Evolutionary conservation across 148 eudicot species (phyloP), one percentile per base, ranked within the genome.

Genomic region (Camellia granthamiana): DNA sequence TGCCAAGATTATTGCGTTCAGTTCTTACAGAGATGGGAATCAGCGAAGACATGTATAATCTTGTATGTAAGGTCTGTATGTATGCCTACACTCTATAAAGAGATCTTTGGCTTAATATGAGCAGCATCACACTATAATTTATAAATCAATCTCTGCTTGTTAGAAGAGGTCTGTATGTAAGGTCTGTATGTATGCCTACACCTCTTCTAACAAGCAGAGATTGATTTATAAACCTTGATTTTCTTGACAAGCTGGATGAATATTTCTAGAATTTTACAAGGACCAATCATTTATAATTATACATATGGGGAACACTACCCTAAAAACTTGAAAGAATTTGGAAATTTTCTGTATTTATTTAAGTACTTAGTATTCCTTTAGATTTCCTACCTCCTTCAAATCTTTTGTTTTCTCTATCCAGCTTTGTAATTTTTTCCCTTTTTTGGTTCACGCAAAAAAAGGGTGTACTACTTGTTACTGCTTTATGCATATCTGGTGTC

Each of bases 41-140:
- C 69, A 82, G 92, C 73, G 98, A 97, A 87, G 97, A 97, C 83
- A 62, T 92, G 89, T 91, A 92, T 90, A 83, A 90, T 85, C 97
- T 94, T 97, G 99, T 97, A 94, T 92, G 97, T 97, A 94, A 93
- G 98, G 91, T 90, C 51, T 78, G 82, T 81, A 70, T 79, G 23
- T 81, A 13, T 66, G 68, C 69, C 60, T 41, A 9, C 18, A 19
- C 56, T n/a, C n/a, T n/a, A n/a, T n/a, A n/a, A 43, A n/a, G 71
- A n/a, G n/a, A n/a, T n/a, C n/a, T n/a, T n/a, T n/a, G n/a, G n/a
- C n/a, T n/a, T n/a, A n/a, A n/a, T n/a, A n/a, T n/a, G n/a, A n/a
- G n/a, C n/a, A n/a, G n/a, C n/a, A n/a, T n/a, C 65, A 41, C 7
- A 47, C 41, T 59, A 12, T 19, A 18, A 18, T 44, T 19, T 13